Percentiles rank a stretch among this genome's conserved stretches.
phyloP scores from a whole-genome alignment of 208 protist genomes.

The Trypanosoma grayi region DNA sequence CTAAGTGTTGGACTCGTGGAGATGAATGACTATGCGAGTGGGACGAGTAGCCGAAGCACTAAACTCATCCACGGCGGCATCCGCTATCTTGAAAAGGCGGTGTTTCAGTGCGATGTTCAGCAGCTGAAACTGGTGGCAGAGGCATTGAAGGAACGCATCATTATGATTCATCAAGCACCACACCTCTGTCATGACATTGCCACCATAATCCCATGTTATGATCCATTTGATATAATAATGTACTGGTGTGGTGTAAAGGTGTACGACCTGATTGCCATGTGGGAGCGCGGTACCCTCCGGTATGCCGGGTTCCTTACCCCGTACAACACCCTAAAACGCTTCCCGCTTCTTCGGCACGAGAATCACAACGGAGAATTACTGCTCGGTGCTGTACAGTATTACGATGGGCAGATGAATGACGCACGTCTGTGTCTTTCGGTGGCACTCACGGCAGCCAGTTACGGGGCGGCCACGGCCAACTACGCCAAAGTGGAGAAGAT shows the following conservation, averaged over 20 bases:
- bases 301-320: slow-evolving; percentile 82
- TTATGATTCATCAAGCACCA: slow-evolving; percentile 93
- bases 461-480: slow-evolving; percentile 93
- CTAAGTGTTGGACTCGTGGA: slow-evolving; percentile 93
- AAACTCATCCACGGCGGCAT: slow-evolving; percentile 98
- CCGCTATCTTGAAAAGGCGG: slow-evolving; percentile 94
- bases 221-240: slow-evolving; percentile 73
- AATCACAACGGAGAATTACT: slow-evolving; percentile 62
- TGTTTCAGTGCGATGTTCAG: slow-evolving; percentile 77
- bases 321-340: slow-evolving; percentile 73
- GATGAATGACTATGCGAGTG: slow-evolving; percentile 94
- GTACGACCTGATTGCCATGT: slow-evolving; percentile 88
- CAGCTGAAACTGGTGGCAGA: slow-evolving; percentile 92
- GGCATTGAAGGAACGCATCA: slow-evolving; percentile 89
- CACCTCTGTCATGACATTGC: slow-evolving; percentile 90
- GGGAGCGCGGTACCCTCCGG: slow-evolving; percentile 71
- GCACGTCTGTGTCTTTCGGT: slow-evolving; percentile 93
- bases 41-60: slow-evolving; percentile 93
- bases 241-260: slow-evolving; percentile 87
- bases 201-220: slow-evolving; percentile 93
- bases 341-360: slow-evolving; percentile 66
- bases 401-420: slow-evolving; percentile 97
- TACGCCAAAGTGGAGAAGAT: slow-evolving; percentile 81
- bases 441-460: slow-evolving; percentile 91
- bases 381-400: slow-evolving; percentile 91